These are phyloP conservation scores for Candolleomyces eurysporus DNA, from an alignment of 768 basidiomycete species.

Conservation along the genomic window DNA sequence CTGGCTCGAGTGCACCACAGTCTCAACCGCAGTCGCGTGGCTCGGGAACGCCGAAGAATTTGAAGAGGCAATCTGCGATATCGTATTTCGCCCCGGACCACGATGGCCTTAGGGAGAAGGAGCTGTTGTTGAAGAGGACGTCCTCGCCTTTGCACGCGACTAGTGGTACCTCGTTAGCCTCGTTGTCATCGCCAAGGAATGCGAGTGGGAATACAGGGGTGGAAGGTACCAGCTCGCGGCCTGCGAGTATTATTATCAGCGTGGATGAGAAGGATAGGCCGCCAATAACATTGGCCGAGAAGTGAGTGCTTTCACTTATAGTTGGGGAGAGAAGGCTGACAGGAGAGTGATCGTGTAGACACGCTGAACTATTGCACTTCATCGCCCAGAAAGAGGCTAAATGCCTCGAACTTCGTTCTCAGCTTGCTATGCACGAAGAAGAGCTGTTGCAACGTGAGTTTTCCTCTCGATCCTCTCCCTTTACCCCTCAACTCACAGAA, in stretches of 20 bases:
- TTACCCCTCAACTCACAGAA: no score
- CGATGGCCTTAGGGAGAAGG: constrained; percentile 8
- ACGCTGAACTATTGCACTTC: constrained; percentile 76
- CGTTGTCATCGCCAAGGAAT: not conserved
- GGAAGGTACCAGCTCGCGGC: constrained; percentile 16
- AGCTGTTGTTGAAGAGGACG: constrained; percentile 6
- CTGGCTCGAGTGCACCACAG: constrained; percentile 13
- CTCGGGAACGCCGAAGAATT: constrained; percentile 11
- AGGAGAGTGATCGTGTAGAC: constrained; percentile 41
- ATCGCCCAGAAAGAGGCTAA: constrained; percentile 87
- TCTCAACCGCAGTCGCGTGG: constrained; percentile 19
- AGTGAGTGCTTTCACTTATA: constrained; percentile 42
- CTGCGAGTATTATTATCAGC: constrained; percentile 9
- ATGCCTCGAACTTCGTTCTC: constrained; percentile 77
- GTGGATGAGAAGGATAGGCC: constrained; percentile 27
- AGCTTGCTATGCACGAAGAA: constrained; percentile 67
- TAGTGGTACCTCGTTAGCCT: constrained; percentile 4
- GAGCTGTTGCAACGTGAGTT: constrained; percentile 63
- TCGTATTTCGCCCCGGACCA: constrained; percentile 41
- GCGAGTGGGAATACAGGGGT: constrained; percentile 12
- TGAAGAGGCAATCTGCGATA: constrained; percentile 53
- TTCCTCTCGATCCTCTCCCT: not conserved
- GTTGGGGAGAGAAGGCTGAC: not conserved
- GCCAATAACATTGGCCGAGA: constrained; percentile 69
- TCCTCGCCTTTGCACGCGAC: constrained; percentile 15